Percentiles rank a stretch among this genome's conserved stretches.
These are phyloP conservation scores for Russula ochroleuca DNA, from an alignment of 768 basidiomycete species.

Conservation along the genomic window DNA sequence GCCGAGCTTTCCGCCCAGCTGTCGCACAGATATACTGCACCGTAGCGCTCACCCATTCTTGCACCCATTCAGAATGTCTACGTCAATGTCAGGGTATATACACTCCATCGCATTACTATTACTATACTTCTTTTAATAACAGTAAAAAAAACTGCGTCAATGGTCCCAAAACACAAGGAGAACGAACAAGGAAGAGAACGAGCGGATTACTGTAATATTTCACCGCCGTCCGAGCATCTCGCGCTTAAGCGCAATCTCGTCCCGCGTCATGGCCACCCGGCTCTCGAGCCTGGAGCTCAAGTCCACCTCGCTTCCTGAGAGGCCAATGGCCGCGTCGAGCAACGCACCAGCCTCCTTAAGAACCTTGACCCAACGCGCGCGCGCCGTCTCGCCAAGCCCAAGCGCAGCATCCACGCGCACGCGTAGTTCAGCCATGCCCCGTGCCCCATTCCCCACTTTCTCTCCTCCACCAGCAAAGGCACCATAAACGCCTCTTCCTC, in stretches of 20 bases:
- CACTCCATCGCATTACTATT: not conserved
- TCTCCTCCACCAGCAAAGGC: not conserved
- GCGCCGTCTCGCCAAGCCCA: conserved; percentile 5
- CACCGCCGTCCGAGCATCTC: conserved; percentile 38
- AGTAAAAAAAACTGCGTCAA: not conserved
- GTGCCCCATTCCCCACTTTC: not conserved
- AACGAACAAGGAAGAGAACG: not conserved
- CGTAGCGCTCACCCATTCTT: too few relatives aligned
- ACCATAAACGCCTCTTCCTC: conserved; percentile 6
- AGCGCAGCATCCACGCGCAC: conserved; percentile 26
- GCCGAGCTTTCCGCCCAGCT: too few relatives aligned
- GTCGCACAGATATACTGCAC: too few relatives aligned
- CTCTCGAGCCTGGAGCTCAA: conserved; percentile 65
- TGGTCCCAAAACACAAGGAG: not conserved
- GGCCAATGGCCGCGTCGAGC: conserved; percentile 48
- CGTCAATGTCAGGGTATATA: not conserved
- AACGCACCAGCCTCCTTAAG: conserved; percentile 46
- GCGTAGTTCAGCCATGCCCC: not conserved
- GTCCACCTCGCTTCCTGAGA: conserved; percentile 53
- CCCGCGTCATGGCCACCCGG: conserved; percentile 61
- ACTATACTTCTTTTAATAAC: not conserved
- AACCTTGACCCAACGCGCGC: conserved; percentile 43
- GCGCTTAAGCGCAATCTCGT: conserved; percentile 64
- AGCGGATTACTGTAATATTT: not conserved
- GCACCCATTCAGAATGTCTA: too few relatives aligned